These are phyloP conservation scores for Elongisporangium anandrum DNA, from an alignment of 352 stramenopile genomes.

Conservation along the genomic window DNA sequence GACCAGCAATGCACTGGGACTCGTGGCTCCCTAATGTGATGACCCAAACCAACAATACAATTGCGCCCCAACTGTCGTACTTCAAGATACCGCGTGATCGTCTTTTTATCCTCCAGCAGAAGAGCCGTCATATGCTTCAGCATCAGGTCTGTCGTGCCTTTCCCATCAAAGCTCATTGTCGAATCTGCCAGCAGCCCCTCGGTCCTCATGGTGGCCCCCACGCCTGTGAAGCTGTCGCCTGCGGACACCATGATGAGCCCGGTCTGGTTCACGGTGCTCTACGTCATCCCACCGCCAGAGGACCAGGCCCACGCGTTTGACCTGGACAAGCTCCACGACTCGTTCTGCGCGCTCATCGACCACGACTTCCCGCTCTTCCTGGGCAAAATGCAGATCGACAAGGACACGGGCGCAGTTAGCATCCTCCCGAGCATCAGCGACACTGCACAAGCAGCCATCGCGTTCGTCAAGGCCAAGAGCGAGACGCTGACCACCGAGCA, in stretches of 20 bases:
- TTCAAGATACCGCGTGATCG: too few relatives aligned
- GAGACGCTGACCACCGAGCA: slow-evolving; percentile 23
- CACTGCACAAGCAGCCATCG: slow-evolving; percentile 16
- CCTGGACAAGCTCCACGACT: slow-evolving; percentile 29
- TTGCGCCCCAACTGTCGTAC: too few relatives aligned
- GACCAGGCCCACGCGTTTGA: slow-evolving; percentile 14
- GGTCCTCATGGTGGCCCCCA: slow-evolving; percentile 1
- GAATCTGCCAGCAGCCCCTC: too few relatives aligned
- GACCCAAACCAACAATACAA: too few relatives aligned
- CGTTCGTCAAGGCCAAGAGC: slow-evolving; percentile 24
- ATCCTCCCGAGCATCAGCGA: slow-evolving; percentile 18
- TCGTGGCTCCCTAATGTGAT: too few relatives aligned
- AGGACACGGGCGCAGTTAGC: slow-evolving; percentile 23
- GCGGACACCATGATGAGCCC: slow-evolving; percentile 45
- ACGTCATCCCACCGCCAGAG: slow-evolving; percentile 25
- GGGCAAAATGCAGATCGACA: slow-evolving; percentile 26
- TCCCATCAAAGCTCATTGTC: too few relatives aligned
- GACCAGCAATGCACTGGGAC: too few relatives aligned
- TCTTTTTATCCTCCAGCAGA: too few relatives aligned
- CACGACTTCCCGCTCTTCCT: slow-evolving; percentile 45
- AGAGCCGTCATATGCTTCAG: too few relatives aligned
- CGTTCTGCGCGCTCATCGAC: slow-evolving; percentile 27
- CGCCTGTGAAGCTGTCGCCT: slow-evolving; percentile 26
- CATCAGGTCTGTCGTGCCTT: too few relatives aligned
- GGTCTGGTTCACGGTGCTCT: slow-evolving; percentile 44